Conservation (phyloP, 2,329 filamentous ascomycete genomes). For the Colletotrichum ledebouriae region DNA sequence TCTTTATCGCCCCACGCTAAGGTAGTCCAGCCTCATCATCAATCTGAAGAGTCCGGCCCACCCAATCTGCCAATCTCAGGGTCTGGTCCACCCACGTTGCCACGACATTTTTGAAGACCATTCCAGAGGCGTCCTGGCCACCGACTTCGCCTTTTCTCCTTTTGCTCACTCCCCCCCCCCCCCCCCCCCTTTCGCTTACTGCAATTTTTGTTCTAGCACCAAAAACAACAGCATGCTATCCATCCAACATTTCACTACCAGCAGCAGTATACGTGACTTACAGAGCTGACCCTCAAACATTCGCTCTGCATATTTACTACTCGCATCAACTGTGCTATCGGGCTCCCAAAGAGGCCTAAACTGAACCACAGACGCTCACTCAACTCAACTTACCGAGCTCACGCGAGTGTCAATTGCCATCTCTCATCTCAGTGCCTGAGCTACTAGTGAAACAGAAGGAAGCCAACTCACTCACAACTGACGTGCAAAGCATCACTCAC, state of each 20-base stretch:
- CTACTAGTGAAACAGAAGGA: too few species aligned
- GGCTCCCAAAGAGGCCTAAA: not conserved
- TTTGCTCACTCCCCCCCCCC: too few species aligned
- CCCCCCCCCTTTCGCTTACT: too few species aligned
- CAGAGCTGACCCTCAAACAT: conserved; percentile 18
- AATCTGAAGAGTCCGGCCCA: too few species aligned
- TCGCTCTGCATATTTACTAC: conserved; percentile 7
- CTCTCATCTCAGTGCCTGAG: not conserved
- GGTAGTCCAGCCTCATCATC: conserved; percentile 28
- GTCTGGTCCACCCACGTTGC: conserved; percentile 25
- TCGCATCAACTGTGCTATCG: conserved; percentile 16
- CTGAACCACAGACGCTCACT: conserved; percentile 3
- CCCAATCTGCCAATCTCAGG: conserved; percentile 25
- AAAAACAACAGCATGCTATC: conserved; percentile 25
- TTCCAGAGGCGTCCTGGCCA: conserved; percentile 16
- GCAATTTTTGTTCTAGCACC: too few species aligned
- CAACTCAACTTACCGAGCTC: too few species aligned
- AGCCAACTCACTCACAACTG: not conserved
- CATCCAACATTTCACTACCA: not conserved
- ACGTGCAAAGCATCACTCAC: not conserved
- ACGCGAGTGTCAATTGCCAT: too few species aligned
- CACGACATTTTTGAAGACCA: conserved; percentile 14
- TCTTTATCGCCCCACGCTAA: conserved; percentile 30
- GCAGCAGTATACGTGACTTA: conserved; percentile 8
- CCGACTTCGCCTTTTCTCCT: conserved; percentile 10